Conservation (phyloP, 2,329 filamentous ascomycete species). For the Phialocephala subalpina region DNA sequence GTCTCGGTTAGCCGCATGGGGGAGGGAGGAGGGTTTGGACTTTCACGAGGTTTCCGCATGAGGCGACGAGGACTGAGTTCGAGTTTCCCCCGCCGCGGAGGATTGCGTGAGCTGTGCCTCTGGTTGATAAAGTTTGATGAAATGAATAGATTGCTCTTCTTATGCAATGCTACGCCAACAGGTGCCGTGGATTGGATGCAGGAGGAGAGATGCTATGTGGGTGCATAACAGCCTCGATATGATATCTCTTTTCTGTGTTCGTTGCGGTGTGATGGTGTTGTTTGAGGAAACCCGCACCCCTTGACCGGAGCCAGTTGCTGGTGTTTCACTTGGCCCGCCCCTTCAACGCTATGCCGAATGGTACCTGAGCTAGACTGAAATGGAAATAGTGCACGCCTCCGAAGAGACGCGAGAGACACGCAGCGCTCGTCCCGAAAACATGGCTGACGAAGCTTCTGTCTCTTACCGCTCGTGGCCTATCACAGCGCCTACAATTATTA, state of each 20-base stretch:
- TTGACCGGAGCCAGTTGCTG: background rate
- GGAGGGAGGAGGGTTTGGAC: background rate
- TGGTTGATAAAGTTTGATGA: background rate
- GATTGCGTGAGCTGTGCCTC: constrained; percentile 12
- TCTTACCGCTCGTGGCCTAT: constrained; percentile 7
- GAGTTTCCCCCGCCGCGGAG: background rate
- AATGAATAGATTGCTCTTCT: constrained; percentile 5
- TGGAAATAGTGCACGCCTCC: background rate
- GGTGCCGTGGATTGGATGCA: background rate
- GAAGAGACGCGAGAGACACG: background rate
- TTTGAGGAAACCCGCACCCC: too few species aligned
- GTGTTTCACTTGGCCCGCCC: background rate
- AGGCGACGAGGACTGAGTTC: too few species aligned
- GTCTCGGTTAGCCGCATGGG: background rate
- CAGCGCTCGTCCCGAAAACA: background rate
- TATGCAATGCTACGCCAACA: background rate
- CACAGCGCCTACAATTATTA: constrained; percentile 13
- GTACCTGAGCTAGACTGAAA: too few species aligned
- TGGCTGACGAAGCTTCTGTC: background rate
- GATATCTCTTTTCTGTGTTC: background rate
- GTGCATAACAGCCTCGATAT: background rate
- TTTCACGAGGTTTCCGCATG: constrained; percentile 1
- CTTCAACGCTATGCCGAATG: too few species aligned
- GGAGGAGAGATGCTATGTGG: background rate
- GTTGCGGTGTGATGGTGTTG: background rate